Evolutionary conservation across 176 grass and related monocot genomes (phyloP), one percentile per base, ranked within the genome.

Genomic region (Aegilops umbellulata): DNA sequence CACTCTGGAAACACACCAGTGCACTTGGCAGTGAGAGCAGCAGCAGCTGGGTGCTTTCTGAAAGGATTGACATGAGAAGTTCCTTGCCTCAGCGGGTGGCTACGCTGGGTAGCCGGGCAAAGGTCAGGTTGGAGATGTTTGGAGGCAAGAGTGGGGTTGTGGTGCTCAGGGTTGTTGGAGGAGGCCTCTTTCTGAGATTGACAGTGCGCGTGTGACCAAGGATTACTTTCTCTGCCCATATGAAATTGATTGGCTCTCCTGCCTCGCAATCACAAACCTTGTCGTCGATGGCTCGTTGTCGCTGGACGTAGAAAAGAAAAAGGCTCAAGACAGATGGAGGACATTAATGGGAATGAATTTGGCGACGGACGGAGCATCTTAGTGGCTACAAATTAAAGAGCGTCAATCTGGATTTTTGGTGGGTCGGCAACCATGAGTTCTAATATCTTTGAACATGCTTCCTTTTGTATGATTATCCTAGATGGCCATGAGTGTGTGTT

Each of bases 191-290:
- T 86, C 53, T 77, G 83, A 61, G 64, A 77, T 83, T 35, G 63
- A 26, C 74, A 82, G 55, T 4, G 72, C 31, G 25, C 25, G 47
- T 70, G 63, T 88, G 27, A 82, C 47, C 53, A 83, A 88, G 46
- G 65, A 87, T 29, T 82, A 76, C 24, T 2, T 5, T 6, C 62
- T 76, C 42, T 76, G 69, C 17, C 78, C 85, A 20, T 87, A 82
- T 27, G 86, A 87, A 69, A 66, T 87, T 13, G 85, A 87, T 41
- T 87, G 85, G 85, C 60, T 87, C 30, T 82, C 85, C 39, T 87
- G 85, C 57, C 85, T 87, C 27, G 60, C 85, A 49, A 12, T 41
- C 69, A 65, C 25, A 14, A 65, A 25, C 62, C 62, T 65, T 4
- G 62, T 29, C 25, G 57, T 60, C 8, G 25, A 65, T 65, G n/a